phyloP scores from a whole-genome alignment of 78 protist species.

The Speleostelium caveatum region DNA sequence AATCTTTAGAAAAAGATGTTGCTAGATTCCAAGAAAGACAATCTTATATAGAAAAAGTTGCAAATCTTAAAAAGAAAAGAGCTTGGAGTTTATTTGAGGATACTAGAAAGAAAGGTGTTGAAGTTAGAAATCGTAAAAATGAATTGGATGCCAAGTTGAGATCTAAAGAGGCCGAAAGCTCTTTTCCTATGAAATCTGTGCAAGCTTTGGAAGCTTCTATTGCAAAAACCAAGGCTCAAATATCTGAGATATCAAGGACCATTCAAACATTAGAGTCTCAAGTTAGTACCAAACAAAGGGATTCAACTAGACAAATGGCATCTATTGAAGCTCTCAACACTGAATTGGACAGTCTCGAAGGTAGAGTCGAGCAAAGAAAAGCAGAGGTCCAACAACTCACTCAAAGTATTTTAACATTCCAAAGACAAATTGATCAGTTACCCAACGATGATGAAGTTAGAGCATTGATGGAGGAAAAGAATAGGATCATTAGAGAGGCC shows the following conservation, averaged over 20 bases:
- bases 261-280: background rate
- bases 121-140: background rate
- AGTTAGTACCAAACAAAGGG: background rate
- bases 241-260: background rate
- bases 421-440: background rate
- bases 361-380: slow-evolving; percentile 41
- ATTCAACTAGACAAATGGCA: background rate
- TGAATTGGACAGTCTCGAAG: background rate
- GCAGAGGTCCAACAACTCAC: background rate
- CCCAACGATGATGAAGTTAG: slow-evolving; percentile 4
- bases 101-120: background rate
- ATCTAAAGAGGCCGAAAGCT: background rate
- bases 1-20: slow-evolving; percentile 82
- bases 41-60: slow-evolving; percentile 1
- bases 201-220: background rate
- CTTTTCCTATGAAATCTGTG: background rate
- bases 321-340: background rate
- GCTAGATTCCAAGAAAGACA: slow-evolving; percentile 80
- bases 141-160: background rate
- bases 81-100: slow-evolving; percentile 53
- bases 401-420: background rate
- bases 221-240: background rate
- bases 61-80: slow-evolving; percentile 44
- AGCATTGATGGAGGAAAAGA: background rate
- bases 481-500: background rate